Conservation (phyloP, 164 flowering plant genomes). For the Vitis amurensis region DNA sequence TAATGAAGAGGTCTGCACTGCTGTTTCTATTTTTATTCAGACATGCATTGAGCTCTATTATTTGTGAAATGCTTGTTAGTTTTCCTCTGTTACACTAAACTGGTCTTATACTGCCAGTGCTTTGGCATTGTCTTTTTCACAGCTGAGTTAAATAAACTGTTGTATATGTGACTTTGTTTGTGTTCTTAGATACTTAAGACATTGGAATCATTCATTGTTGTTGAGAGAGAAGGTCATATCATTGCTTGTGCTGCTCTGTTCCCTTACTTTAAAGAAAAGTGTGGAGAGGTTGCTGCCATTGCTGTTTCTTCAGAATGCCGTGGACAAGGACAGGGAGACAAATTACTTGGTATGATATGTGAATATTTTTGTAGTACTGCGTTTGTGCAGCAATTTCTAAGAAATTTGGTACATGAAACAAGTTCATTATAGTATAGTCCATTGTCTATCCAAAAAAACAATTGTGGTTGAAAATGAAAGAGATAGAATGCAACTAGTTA, state of each 20-base stretch:
- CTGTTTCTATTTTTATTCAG: neutral
- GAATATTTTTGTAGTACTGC: neutral
- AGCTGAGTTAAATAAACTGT: slow-evolving; percentile 4
- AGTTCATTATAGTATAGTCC: too few relatives aligned
- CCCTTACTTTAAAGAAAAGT: slow-evolving; percentile 74
- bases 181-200: slow-evolving; percentile 57
- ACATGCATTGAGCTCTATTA: neutral
- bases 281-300: slow-evolving; percentile 94
- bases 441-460: too few relatives aligned
- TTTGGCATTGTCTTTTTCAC: neutral
- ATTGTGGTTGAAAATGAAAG: too few relatives aligned
- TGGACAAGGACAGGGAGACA: slow-evolving; percentile 98
- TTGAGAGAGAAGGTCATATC: slow-evolving; percentile 94
- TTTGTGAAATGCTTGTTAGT: neutral
- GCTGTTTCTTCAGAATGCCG: slow-evolving; percentile 97
- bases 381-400: too few relatives aligned
- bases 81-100: neutral
- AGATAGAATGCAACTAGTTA: too few relatives aligned
- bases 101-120: slow-evolving; percentile 1
- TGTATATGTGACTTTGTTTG: slow-evolving; percentile 1
- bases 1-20: slow-evolving; percentile 67
- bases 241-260: slow-evolving; percentile 97
- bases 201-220: slow-evolving; percentile 71
- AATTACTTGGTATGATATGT: slow-evolving; percentile 74
- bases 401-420: too few relatives aligned